Evolutionary conservation across 352 stramenopile genomes (phyloP).

Genomic region (Pythium periplocum): DNA sequence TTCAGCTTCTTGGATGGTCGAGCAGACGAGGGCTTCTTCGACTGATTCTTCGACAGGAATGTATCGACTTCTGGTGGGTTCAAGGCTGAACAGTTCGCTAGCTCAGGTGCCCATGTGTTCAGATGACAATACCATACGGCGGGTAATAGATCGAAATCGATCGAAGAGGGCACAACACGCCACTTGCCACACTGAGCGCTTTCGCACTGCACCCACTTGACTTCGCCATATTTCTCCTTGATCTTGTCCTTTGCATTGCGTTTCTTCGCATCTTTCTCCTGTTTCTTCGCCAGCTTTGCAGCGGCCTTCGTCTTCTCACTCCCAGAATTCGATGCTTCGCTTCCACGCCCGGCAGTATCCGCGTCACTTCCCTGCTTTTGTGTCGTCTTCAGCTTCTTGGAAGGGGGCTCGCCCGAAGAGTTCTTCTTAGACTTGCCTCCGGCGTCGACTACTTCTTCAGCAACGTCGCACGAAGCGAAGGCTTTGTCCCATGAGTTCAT

Average conservation of each 20-base stretch:
- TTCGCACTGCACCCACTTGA: constrained; percentile 96
- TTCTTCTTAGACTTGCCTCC: constrained; percentile 13
- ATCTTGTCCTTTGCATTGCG: constrained; percentile 67
- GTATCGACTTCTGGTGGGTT: constrained; percentile 73
- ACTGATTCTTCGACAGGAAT: constrained; percentile 54
- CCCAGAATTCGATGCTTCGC: constrained; percentile 3
- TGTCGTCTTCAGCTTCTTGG: constrained; percentile 14
- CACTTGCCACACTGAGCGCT: constrained; percentile 92
- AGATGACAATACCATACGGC: constrained; percentile 85
- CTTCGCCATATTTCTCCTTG: constrained; percentile 79
- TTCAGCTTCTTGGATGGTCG: constrained; percentile 55
- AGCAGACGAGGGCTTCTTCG: constrained; percentile 34
- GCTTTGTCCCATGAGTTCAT: constrained; percentile 92
- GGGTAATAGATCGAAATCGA: constrained; percentile 87
- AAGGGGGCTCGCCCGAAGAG: constrained; percentile 6
- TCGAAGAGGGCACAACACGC: constrained; percentile 89
- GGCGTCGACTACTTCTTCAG: constrained; percentile 80
- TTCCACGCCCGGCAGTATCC: not conserved
- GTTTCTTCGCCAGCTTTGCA: constrained; percentile 30
- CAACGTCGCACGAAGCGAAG: constrained; percentile 82
- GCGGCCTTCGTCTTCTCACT: constrained; percentile 5
- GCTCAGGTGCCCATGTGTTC: constrained; percentile 72
- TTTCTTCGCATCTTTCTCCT: constrained; percentile 72
- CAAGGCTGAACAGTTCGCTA: constrained; percentile 58
- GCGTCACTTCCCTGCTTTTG: constrained; percentile 1